Evolutionary conservation across 306 rosid species (phyloP), one percentile per base, ranked within the genome.

Genomic region (Casuarina glauca): DNA sequence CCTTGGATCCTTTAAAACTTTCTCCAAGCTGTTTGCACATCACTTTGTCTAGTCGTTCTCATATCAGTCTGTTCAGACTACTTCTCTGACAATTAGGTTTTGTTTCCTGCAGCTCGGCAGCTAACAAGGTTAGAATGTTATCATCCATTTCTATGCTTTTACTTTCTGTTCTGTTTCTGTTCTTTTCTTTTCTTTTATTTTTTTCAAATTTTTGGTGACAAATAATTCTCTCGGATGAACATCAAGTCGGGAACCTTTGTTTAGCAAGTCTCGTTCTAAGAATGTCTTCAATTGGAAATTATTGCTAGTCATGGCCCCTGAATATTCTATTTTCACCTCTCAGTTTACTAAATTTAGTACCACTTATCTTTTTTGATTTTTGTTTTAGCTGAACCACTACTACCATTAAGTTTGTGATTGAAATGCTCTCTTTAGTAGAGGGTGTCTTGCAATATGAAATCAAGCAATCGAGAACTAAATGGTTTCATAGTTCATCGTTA

Each of bases 71-170:
- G 80, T 58, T 39, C 66, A 58, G 15, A 46, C 17, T 20, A 64
- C 43, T 53, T 39, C 79, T 79, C 66, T 10, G 54, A 64, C 44
- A 35, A 58, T 70, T 36, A 76, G 9, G 52, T 83, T 51, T 76
- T 41, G 52, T 82, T 80, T 73, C 32, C 81, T 70, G 79, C 77
- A 63, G 81, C 77, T 77, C 44, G 68, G 52, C 16, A 2, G 15
- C 11, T 52, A 13, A 35, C 84, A 68, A 87, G 91, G 88, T 91
- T 74, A 20, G 85, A 74, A 54, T 61, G 19, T 71, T 64, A 64
- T 54, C 66, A 64, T 54, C 66, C 43, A 11, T 51, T 81, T 42
- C 73, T 51, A 16, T 52, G 57, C 57, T 52, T 19, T 52, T 52
- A 13, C 57, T 52, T 52, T 4, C 19, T 10, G 9, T 5, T 10